Evolutionary conservation across 345 rosid species (phyloP).

Genomic region (Gossypium longicalyx): DNA sequence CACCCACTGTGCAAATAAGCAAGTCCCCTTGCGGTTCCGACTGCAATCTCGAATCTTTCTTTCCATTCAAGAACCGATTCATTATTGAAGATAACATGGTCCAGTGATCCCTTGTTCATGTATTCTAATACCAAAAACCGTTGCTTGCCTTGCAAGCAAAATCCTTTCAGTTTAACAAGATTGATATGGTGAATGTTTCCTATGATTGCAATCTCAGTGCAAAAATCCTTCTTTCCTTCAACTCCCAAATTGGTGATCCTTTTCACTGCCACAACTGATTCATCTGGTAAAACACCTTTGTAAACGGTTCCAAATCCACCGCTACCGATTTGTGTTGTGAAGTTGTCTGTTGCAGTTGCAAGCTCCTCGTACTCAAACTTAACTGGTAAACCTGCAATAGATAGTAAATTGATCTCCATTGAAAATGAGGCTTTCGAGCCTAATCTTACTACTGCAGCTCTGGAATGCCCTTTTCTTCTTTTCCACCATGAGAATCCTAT

Average conservation of each 20-base stretch:
- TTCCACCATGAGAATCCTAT: conserved; percentile 54
- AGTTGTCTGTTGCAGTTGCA: conserved; percentile 56
- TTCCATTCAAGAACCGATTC: conserved; percentile 64
- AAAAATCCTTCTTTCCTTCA: conserved; percentile 62
- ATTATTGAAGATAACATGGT: conserved; percentile 40
- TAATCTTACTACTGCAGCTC: conserved; percentile 28
- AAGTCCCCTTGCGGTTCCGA: conserved; percentile 71
- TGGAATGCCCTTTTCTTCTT: conserved; percentile 33
- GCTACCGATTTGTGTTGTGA: conserved; percentile 49
- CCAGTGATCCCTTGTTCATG: conserved; percentile 68
- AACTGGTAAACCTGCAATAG: conserved; percentile 63
- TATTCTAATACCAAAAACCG: conserved; percentile 66
- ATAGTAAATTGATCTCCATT: conserved; percentile 53
- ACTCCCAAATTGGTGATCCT: conserved; percentile 51
- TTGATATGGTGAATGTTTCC: conserved; percentile 69
- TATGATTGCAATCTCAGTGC: conserved; percentile 64
- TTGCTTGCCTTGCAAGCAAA: conserved; percentile 58
- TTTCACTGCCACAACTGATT: conserved; percentile 61
- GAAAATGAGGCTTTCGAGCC: conserved; percentile 38
- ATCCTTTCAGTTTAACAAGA: conserved; percentile 70
- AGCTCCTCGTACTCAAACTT: conserved; percentile 60
- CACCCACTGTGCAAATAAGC: conserved; percentile 72
- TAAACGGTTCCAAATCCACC: conserved; percentile 78
- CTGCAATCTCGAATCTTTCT: conserved; percentile 60
- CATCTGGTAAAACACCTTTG: conserved; percentile 45